Conservation (phyloP, 768 basidiomycete genomes). For the Psilocybe azurescens region DNA sequence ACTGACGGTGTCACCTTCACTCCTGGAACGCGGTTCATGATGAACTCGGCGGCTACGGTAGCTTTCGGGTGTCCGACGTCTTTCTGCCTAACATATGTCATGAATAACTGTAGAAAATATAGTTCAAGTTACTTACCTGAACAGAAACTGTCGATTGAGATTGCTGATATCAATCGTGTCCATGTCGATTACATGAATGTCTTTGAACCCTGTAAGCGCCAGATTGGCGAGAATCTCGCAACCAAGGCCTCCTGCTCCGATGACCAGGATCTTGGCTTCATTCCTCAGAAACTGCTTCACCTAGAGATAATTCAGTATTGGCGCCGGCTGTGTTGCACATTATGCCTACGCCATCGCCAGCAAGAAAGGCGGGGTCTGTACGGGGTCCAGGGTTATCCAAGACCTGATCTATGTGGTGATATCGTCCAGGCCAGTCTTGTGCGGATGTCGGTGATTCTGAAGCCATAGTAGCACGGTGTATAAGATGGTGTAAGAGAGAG, state of each 20-base stretch:
- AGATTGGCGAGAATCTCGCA: constrained; percentile 98
- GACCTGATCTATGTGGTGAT: constrained; percentile 85
- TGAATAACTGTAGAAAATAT: constrained; percentile 5
- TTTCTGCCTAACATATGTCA: constrained; percentile 56
- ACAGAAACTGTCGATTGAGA: constrained; percentile 96
- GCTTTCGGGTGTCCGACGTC: constrained; percentile 97
- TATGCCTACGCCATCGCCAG: constrained; percentile 74
- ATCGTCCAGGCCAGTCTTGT: constrained; percentile 62
- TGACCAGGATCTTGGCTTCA: constrained; percentile 92
- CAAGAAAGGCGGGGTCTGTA: constrained; percentile 82
- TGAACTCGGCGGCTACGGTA: constrained; percentile 91
- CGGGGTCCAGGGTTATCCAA: constrained; percentile 88
- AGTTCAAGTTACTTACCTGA: constrained; percentile 62
- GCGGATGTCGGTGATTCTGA: constrained; percentile 22
- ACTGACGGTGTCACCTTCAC: constrained; percentile 96
- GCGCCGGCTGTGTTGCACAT: not conserved
- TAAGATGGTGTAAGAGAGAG: not conserved
- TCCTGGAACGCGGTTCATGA: constrained; percentile 96
- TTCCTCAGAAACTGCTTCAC: constrained; percentile 87
- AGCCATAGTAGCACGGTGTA: constrained; percentile 20
- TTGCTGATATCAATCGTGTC: constrained; percentile 99
- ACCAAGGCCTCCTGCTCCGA: constrained; percentile 96
- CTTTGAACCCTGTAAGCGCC: constrained; percentile 94
- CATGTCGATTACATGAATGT: constrained; percentile 99
- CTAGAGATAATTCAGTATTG: constrained; percentile 42